Conservation (phyloP, 306 rosid genomes). For the Albizia julibrissin region DNA sequence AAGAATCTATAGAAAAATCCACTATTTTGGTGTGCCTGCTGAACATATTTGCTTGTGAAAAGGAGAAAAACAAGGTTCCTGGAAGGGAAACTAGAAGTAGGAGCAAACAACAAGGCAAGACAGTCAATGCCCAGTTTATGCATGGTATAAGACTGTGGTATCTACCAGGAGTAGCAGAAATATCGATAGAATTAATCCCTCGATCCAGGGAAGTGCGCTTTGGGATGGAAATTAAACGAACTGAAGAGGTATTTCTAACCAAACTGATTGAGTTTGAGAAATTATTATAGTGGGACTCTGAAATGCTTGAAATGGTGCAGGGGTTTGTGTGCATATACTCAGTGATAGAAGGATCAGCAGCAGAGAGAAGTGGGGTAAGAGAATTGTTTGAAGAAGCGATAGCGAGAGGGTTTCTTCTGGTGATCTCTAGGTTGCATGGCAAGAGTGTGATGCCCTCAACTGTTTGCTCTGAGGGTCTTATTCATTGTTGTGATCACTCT, state of each 20-base stretch:
- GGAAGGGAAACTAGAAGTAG: conserved; percentile 35
- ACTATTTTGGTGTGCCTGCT: neutral
- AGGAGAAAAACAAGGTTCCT: conserved; percentile 40
- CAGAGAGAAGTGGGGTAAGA: conserved; percentile 36
- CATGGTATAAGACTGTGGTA: conserved; percentile 78
- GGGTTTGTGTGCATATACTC: conserved; percentile 43
- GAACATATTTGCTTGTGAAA: neutral
- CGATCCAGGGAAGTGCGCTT: conserved; percentile 47
- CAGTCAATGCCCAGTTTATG: conserved; percentile 26
- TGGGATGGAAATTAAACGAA: conserved; percentile 69
- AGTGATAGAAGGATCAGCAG: conserved; percentile 31
- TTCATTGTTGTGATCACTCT: neutral
- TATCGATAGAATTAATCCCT: conserved; percentile 56
- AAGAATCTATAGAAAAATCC: neutral
- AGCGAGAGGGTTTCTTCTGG: conserved; percentile 35
- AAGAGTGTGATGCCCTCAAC: neutral
- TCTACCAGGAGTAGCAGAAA: conserved; percentile 69
- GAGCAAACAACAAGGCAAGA: conserved; percentile 39
- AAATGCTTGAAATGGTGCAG: neutral
- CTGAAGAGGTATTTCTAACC: conserved; percentile 50
- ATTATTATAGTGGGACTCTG: neutral
- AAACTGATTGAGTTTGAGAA: neutral
- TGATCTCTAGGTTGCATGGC: conserved; percentile 33
- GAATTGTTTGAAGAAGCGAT: conserved; percentile 35
- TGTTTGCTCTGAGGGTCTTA: neutral